Evolutionary conservation across 2,329 filamentous ascomycete genomes (phyloP).

Genomic region (Tolypocladium cylindrosporum): DNA sequence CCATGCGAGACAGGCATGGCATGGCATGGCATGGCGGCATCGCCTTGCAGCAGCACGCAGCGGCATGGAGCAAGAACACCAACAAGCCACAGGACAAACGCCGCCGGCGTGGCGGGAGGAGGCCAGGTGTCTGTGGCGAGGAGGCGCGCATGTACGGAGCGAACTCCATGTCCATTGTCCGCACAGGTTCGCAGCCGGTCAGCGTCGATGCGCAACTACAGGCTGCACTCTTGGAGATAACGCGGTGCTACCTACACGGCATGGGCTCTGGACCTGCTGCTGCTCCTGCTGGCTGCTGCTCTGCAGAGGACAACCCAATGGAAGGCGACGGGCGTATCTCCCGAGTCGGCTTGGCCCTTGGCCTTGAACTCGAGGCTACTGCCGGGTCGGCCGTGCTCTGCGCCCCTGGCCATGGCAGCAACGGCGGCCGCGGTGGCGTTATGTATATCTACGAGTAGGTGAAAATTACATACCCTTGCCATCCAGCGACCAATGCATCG

Average conservation of each 20-base stretch:
- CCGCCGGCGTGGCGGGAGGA: not conserved
- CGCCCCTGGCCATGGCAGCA: not conserved
- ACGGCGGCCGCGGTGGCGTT: not conserved
- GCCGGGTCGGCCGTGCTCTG: too few relatives aligned
- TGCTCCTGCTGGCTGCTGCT: not conserved
- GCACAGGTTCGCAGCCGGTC: not conserved
- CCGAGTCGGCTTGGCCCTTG: not conserved
- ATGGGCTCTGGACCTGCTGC: not conserved
- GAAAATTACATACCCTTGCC: not conserved
- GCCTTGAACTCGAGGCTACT: not conserved
- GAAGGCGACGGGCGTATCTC: not conserved
- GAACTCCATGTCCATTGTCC: not conserved
- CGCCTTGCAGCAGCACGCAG: not conserved
- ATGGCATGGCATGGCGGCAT: not conserved
- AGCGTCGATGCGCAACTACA: not conserved
- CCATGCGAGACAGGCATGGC: not conserved
- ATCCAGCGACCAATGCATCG: not conserved
- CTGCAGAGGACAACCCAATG: not conserved
- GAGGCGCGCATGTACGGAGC: not conserved
- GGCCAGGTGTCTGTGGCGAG: not conserved
- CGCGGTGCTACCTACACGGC: not conserved
- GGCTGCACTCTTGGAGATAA: not conserved
- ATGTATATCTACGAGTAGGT: not conserved
- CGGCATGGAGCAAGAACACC: not conserved
- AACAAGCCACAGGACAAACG: not conserved